phyloP scores from a whole-genome alignment of 257 asterid genomes.

The Gentiana macrophylla region DNA sequence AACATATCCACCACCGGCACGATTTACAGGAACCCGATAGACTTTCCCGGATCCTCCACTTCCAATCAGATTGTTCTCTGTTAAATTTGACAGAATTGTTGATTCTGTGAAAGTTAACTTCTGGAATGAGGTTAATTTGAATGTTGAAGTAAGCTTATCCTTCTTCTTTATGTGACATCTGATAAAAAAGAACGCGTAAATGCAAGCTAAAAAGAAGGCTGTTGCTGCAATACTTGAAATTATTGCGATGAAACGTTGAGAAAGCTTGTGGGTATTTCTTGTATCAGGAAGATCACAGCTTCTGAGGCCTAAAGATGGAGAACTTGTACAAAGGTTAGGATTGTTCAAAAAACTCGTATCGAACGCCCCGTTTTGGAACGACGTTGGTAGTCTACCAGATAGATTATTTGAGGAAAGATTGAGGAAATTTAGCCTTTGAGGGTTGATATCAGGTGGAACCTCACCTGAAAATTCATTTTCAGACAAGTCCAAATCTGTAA shows the following conservation, averaged over 20 bases:
- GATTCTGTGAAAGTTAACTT: slow-evolving; percentile 59
- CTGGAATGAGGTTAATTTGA: slow-evolving; percentile 77
- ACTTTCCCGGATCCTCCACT: slow-evolving; percentile 86
- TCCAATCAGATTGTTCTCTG: slow-evolving; percentile 49
- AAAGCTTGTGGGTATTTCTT: slow-evolving; percentile 21
- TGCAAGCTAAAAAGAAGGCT: slow-evolving; percentile 23
- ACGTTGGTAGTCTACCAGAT: slow-evolving; percentile 49
- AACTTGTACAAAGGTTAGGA: slow-evolving; percentile 45
- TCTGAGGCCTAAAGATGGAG: slow-evolving; percentile 32
- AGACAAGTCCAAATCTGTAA: slow-evolving; percentile 56
- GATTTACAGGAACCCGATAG: slow-evolving; percentile 45
- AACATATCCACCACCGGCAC: slow-evolving; percentile 27
- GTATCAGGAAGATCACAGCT: slow-evolving; percentile 18
- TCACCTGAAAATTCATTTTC: slow-evolving; percentile 53
- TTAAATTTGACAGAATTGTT: slow-evolving; percentile 38
- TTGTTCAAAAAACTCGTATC: slow-evolving; percentile 54
- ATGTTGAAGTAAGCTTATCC: slow-evolving; percentile 26
- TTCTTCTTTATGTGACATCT: slow-evolving; percentile 32
- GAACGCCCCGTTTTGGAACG: slow-evolving; percentile 44
- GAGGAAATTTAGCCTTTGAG: slow-evolving; percentile 21
- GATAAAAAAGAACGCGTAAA: slow-evolving; percentile 32
- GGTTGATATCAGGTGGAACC: slow-evolving; percentile 47
- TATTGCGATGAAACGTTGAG: slow-evolving; percentile 40
- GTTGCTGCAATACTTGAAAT: slow-evolving; percentile 48
- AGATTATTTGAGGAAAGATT: slow-evolving; percentile 67